Conservation (phyloP, 495 filamentous ascomycete genomes). For the Corynascus novoguineensis region DNA sequence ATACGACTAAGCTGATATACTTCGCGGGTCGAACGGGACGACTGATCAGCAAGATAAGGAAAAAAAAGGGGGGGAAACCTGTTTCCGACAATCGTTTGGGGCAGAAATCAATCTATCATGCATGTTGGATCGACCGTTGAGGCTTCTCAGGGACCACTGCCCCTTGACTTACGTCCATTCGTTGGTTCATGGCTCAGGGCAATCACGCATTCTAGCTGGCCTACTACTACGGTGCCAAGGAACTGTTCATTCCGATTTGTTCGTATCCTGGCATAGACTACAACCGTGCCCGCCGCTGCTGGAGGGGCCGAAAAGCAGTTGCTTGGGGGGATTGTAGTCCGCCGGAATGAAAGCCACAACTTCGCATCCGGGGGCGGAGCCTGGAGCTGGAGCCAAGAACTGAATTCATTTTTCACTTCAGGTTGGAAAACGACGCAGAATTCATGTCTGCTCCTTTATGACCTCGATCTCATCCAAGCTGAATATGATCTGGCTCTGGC, state of each 20-base stretch:
- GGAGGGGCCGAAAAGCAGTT: background rate
- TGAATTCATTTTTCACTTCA: too few relatives aligned
- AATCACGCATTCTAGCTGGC: too few relatives aligned
- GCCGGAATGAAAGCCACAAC: background rate
- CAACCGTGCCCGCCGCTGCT: background rate
- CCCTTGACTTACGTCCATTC: background rate
- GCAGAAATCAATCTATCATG: background rate
- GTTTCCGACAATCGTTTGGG: background rate
- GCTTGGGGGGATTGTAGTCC: background rate
- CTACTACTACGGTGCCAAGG: background rate
- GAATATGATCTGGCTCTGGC: too few relatives aligned
- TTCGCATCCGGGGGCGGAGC: background rate
- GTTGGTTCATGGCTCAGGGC: background rate
- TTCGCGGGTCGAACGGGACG: background rate
- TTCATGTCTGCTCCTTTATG: too few relatives aligned
- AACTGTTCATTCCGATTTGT: background rate
- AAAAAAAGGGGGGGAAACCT: background rate
- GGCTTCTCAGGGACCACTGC: background rate
- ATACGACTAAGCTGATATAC: background rate
- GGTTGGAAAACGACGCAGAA: too few relatives aligned
- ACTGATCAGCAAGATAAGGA: background rate
- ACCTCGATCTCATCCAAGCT: too few relatives aligned
- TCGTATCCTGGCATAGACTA: background rate
- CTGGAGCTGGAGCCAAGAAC: background rate
- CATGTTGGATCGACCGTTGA: background rate